These are phyloP conservation scores for Leptographium radiaticola DNA, from an alignment of 2,329 filamentous ascomycete genomes.

Conservation along the genomic window DNA sequence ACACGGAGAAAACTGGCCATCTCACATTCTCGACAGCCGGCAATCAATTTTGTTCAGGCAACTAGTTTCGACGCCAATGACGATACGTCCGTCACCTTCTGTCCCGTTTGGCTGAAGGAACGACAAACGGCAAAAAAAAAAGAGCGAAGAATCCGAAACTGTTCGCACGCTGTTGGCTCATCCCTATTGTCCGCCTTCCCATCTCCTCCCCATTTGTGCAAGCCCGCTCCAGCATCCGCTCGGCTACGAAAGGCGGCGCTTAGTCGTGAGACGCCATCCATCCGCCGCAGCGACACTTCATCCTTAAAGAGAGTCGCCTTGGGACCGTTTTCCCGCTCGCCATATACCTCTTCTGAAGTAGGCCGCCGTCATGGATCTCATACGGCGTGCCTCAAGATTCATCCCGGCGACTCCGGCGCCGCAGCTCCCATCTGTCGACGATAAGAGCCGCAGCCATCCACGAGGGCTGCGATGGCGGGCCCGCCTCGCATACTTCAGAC, in stretches of 20 bases:
- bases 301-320: neutral
- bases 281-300: neutral
- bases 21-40: neutral
- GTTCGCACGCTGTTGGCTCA: no score
- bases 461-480: slow-evolving; percentile 27
- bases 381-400: slow-evolving; percentile 40
- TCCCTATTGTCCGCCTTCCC: neutral
- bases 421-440: slow-evolving; percentile 36
- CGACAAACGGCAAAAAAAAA: neutral
- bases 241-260: neutral
- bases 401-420: slow-evolving; percentile 27
- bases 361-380: slow-evolving; percentile 37
- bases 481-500: slow-evolving; percentile 66
- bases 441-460: slow-evolving; percentile 29
- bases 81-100: neutral
- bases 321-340: neutral
- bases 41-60: neutral
- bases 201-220: neutral
- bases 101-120: neutral
- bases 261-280: neutral
- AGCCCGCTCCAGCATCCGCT: neutral
- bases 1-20: neutral
- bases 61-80: neutral
- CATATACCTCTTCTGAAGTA: neutral
- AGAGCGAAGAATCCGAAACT: neutral